These are phyloP conservation scores for Citrus glauca DNA, from an alignment of 345 rosid species.

Conservation along the genomic window DNA sequence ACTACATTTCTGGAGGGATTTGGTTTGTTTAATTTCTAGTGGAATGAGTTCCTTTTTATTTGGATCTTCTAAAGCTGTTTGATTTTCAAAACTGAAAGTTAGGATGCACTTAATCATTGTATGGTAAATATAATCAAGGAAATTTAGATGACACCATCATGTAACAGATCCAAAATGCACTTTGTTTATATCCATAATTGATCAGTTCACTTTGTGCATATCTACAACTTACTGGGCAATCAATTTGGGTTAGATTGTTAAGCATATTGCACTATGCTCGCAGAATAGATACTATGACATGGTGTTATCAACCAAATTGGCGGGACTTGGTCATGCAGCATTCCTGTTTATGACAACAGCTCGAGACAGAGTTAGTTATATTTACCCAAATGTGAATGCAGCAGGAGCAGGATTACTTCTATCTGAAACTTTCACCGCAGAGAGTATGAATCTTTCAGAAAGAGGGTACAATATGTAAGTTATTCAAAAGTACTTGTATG, in stretches of 20 bases:
- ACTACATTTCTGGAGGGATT: neutral
- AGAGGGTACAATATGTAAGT: conserved; percentile 76
- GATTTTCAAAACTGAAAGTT: neutral
- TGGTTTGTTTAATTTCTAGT: neutral
- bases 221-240: conserved; percentile 1
- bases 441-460: conserved; percentile 64
- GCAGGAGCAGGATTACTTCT: conserved; percentile 89
- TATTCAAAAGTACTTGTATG: neutral
- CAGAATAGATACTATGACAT: conserved; percentile 94
- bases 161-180: neutral
- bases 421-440: conserved; percentile 69
- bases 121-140: neutral
- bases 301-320: conserved; percentile 86
- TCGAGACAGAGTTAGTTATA: conserved; percentile 75
- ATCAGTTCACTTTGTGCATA: neutral
- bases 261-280: conserved; percentile 11
- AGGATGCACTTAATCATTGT: neutral
- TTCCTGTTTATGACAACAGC: conserved; percentile 89
- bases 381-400: conserved; percentile 90
- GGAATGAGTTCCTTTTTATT: neutral
- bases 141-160: neutral
- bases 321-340: conserved; percentile 88
- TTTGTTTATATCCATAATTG: neutral
- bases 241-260: conserved; percentile 4
- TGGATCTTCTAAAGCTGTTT: neutral